Evolutionary conservation across 2,329 filamentous ascomycete genomes (phyloP).

Genomic region (Aspergillus hiratsukae): DNA sequence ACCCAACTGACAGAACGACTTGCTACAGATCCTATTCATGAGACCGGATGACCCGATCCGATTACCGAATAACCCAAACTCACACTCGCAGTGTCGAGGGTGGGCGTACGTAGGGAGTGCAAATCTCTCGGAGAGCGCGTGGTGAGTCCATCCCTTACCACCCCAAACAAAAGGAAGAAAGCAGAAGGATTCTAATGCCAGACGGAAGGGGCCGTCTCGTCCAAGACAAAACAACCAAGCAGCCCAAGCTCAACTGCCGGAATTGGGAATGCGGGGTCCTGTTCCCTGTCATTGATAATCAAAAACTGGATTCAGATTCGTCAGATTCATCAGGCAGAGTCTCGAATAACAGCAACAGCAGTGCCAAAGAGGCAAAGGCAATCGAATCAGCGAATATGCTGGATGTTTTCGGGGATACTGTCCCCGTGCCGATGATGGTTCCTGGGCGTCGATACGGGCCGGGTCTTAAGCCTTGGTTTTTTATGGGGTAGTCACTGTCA

Average conservation of each 20-base stretch:
- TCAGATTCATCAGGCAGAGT: slow-evolving; percentile 8
- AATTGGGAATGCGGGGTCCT: slow-evolving; percentile 97
- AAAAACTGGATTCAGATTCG: no score
- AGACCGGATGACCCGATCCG: slow-evolving; percentile 23
- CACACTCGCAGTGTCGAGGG: slow-evolving; percentile 39
- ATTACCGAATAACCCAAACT: slow-evolving; percentile 16
- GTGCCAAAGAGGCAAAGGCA: slow-evolving; percentile 30
- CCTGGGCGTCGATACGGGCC: slow-evolving; percentile 25
- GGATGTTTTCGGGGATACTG: slow-evolving; percentile 31
- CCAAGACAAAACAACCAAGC: slow-evolving; percentile 62
- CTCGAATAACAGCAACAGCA: slow-evolving; percentile 23
- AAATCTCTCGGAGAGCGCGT: slow-evolving; percentile 90
- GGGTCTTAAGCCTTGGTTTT: slow-evolving; percentile 22
- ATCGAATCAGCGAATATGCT: slow-evolving; percentile 12
- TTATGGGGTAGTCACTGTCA: neutral
- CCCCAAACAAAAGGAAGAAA: no score
- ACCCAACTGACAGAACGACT: slow-evolving; percentile 4
- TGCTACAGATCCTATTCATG: slow-evolving; percentile 30
- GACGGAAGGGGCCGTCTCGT: slow-evolving; percentile 70
- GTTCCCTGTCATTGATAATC: slow-evolving; percentile 51
- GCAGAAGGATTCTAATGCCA: neutral
- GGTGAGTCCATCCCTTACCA: slow-evolving; percentile 52
- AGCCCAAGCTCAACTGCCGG: slow-evolving; percentile 72
- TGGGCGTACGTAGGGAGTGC: slow-evolving; percentile 89
- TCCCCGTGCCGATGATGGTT: slow-evolving; percentile 44